phyloP scores from a whole-genome alignment of 2,329 filamentous ascomycete genomes.

The Trichoderma sp. region DNA sequence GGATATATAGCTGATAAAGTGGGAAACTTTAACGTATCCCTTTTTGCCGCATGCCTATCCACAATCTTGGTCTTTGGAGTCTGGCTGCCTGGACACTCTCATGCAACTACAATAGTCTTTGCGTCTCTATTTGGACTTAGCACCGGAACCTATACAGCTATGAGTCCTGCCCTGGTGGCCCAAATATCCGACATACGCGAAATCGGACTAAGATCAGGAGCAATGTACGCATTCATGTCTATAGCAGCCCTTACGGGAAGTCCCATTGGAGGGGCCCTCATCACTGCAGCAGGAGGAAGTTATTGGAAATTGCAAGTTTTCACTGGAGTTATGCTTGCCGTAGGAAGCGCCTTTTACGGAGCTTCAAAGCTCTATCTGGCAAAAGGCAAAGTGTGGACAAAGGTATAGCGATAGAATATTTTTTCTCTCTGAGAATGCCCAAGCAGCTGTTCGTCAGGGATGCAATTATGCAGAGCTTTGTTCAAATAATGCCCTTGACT shows the following conservation, averaged over 20 bases:
- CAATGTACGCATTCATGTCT: not conserved
- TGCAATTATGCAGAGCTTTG: no score
- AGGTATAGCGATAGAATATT: not conserved
- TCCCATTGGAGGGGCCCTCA: not conserved
- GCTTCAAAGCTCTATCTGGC: not conserved
- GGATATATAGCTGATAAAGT: not conserved
- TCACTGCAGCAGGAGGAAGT: not conserved
- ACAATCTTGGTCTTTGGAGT: not conserved
- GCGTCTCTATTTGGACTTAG: not conserved
- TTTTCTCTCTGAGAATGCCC: not conserved
- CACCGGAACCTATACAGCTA: not conserved
- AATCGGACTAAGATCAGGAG: not conserved
- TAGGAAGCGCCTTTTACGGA: not conserved
- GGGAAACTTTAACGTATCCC: not conserved
- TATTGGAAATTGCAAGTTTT: not conserved
- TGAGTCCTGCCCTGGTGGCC: not conserved
- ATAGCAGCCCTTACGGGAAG: not conserved
- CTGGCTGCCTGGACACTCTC: not conserved
- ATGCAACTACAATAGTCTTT: not conserved
- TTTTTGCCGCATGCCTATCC: not conserved
- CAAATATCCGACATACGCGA: not conserved
- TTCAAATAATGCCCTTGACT: no score
- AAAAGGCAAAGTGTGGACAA: not conserved
- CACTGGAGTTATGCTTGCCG: not conserved
- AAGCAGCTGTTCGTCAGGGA: no score